Base-by-base conservation (phyloP, 805 yeast species). In the Hanseniaspora mollemarum region DNA sequence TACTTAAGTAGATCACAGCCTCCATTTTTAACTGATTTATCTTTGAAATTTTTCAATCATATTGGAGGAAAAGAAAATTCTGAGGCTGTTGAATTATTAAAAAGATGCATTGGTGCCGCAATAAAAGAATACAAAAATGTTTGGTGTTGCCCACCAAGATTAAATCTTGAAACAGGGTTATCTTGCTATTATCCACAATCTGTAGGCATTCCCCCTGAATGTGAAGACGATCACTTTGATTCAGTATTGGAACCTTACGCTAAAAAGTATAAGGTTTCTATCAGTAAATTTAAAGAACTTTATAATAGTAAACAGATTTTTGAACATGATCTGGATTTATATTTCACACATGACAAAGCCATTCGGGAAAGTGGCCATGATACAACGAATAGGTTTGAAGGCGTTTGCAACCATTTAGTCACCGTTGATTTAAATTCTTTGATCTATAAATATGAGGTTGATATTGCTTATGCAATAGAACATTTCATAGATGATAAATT, bases 341-440 rank as follows among this genome's bases (percentile, higher is more conserved):
- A 85, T 62, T 85, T 90, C 62, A 64, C 84, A 45, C 95, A 90
- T 61, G 98, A 90, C 64, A 72, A 96, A 53, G 96, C 94, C 0
- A 94, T 90, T 10, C 76, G 98, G 62, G 98, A 90, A 66, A 81
- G 92, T 29, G 98, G 98, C 0, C 97, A 92, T 63, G 98, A 90
- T 62, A 92, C 97, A 0, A 73, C 90, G 1, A 87, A 88, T 60
- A 72, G 98, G 59, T 70, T 92, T 49, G 96, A 88, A 66, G 94
- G 94, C 35, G 75, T 78, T 39, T 87, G 95, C 65, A 96, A 95
- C 0, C 71, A 83, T 62, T 68, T 90, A 57, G 96, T 94, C 1
- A 90, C 97, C 0, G 81, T 90, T 44, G 98, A 90, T 63, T 71
- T 90, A 60, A 87, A 88, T 65, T 73, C 92, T 4, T 68, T 92